A percentile compares a stretch with the other conserved stretches of the same genome.
Evolutionary conservation across 2,329 filamentous ascomycete species (phyloP).

Genomic region (Trichoderma asperellum): DNA sequence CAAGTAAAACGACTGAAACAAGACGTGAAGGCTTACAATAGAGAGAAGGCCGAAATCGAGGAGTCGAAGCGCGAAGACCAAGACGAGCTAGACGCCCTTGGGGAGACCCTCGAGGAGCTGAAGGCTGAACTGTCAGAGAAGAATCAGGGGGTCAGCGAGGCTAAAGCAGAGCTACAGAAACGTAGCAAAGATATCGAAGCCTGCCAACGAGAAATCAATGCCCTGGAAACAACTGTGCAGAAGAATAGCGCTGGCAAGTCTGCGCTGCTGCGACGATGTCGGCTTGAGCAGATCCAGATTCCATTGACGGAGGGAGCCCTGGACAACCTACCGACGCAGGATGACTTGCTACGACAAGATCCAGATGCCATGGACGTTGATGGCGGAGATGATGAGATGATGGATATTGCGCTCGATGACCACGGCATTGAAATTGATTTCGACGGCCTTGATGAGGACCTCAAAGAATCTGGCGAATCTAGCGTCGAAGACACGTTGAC

Average conservation of each 20-base stretch:
- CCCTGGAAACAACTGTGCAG: constrained; percentile 83
- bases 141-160: constrained; percentile 75
- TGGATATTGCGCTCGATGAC: constrained; percentile 74
- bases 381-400: constrained; percentile 62
- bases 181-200: constrained; percentile 81
- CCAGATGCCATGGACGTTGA: constrained; percentile 93
- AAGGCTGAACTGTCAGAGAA: constrained; percentile 70
- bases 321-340: constrained; percentile 85
- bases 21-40: constrained; percentile 70
- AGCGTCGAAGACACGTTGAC: constrained; percentile 75
- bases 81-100: constrained; percentile 76
- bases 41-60: constrained; percentile 75
- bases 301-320: constrained; percentile 78
- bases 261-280: constrained; percentile 81
- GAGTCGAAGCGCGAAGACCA: constrained; percentile 71
- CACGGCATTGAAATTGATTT: constrained; percentile 93
- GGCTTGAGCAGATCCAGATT: constrained; percentile 88
- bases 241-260: constrained; percentile 84
- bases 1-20: constrained; percentile 68
- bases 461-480: constrained; percentile 75
- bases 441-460: constrained; percentile 75
- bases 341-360: constrained; percentile 74
- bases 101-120: constrained; percentile 70
- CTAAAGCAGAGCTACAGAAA: constrained; percentile 79
- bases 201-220: constrained; percentile 71